Conservation (phyloP, 352 stramenopile species). For the Plasmopara halstedii region DNA sequence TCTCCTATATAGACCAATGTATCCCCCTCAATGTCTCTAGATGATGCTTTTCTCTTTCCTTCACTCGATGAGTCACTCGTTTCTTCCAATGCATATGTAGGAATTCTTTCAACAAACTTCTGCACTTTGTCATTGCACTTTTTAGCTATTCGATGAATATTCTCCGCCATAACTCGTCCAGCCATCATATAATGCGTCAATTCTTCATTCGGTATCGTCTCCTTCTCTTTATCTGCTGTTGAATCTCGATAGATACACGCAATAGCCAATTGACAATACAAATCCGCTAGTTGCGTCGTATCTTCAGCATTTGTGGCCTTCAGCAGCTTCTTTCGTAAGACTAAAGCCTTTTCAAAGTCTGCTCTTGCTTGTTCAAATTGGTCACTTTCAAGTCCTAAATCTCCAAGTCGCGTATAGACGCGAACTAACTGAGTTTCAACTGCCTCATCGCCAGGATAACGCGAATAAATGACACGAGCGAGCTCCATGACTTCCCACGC, state of each 20-base stretch:
- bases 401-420: constrained; percentile 74
- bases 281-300: constrained; percentile 70
- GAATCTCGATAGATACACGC: constrained; percentile 78
- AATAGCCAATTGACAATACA: constrained; percentile 82
- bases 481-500: constrained; percentile 85
- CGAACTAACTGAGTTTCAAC: constrained; percentile 72
- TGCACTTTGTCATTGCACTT: constrained; percentile 34
- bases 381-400: constrained; percentile 77
- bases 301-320: constrained; percentile 51
- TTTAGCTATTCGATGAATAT: constrained; percentile 54
- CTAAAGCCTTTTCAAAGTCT: constrained; percentile 74
- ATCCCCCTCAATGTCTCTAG: constrained; percentile 4
- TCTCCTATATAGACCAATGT: constrained; percentile 42
- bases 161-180: constrained; percentile 71
- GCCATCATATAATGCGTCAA: constrained; percentile 80
- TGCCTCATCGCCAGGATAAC: constrained; percentile 52
- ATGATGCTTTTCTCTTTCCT: constrained; percentile 52
- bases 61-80: constrained; percentile 37
- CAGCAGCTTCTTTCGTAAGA: constrained; percentile 65
- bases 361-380: constrained; percentile 63
- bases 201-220: constrained; percentile 33
- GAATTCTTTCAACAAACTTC: constrained; percentile 50
- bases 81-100: constrained; percentile 33
- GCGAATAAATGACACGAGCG: constrained; percentile 73
- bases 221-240: constrained; percentile 14